Base-by-base conservation (phyloP, 2,329 filamentous ascomycete species). In the Colletotrichum aenigma region DNA sequence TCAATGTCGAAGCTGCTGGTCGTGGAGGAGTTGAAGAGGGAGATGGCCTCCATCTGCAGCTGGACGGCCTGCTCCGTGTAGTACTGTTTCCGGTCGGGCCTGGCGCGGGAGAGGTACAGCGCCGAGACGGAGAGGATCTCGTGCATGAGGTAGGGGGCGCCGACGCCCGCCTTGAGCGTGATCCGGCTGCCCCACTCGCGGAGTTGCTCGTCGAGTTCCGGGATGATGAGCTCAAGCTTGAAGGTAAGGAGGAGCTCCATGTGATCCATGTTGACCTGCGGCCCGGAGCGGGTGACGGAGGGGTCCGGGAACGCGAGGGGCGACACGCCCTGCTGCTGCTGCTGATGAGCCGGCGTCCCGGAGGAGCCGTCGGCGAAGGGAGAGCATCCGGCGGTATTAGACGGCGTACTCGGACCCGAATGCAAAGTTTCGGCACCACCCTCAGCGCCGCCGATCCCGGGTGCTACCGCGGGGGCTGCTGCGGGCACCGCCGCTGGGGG, bases 61-160 rank as follows among this genome's bases (percentile, higher is more conserved):
- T 79, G 68, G 12, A 79, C 71, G 9, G 82, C 64, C 71, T 78
- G 76, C 76, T 81, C 77, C 64, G 78, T 77, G 68, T 81, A 81
- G 24, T 78, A 75, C 8, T 77, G 72, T 0, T 80, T 76, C 10
- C 73, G 76, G 13, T 78, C 77, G 2, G 81, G 82, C 10, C 79
- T 75, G 3, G 83, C 34, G 38, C 77, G 78, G 5, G 83, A 81
- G 3, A 85, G 77, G 66, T 85, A 84, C 4, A 82, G 80, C 3
- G 85, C 81, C 16, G 84, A 84, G 52, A 84, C 82, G 30, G 84
- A 83, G 18, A 86, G 80, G 12, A 86, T 67, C 70, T 82, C 78
- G 75, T 85, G 79, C 66, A 86, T 77, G 32, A 86, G 80, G 71
- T 83, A 86, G 3, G 84, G 83, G 3, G 78, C 74, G 7, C 79